phyloP scores from a whole-genome alignment of 148 eudicot species.

The Silene conica region DNA sequence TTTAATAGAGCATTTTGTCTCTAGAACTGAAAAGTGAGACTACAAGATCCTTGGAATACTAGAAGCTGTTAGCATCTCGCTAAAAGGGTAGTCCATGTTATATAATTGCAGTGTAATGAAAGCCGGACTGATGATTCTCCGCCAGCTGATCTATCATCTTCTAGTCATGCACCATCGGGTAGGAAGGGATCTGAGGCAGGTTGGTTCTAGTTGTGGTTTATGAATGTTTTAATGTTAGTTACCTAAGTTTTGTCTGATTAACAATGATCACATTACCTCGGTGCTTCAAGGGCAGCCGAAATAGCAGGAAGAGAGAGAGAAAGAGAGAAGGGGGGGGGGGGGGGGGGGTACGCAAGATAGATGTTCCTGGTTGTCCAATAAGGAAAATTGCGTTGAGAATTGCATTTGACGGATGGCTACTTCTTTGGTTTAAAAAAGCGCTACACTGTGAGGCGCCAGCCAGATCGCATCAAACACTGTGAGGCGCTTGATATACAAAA shows the following conservation, averaged over 20 bases:
- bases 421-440: too few relatives aligned
- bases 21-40: not conserved
- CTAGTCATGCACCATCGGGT: conserved; percentile 50
- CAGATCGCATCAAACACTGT: too few relatives aligned
- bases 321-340: too few relatives aligned
- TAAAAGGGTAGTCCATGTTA: not conserved
- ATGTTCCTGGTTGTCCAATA: too few relatives aligned
- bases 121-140: conserved; percentile 91
- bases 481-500: too few relatives aligned
- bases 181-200: conserved; percentile 89
- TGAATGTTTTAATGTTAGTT: not conserved
- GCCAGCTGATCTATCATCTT: conserved; percentile 73
- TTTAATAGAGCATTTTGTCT: too few relatives aligned
- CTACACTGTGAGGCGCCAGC: too few relatives aligned
- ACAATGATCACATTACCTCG: not conserved
- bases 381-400: not conserved
- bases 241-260: conserved; percentile 5
- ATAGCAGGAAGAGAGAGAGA: too few relatives aligned
- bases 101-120: conserved; percentile 77
- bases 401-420: not conserved
- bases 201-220: conserved; percentile 33
- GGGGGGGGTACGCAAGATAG: too few relatives aligned
- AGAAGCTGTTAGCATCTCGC: conserved; percentile 4
- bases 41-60: not conserved
- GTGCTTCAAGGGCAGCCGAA: too few relatives aligned